Conservation (phyloP, 768 basidiomycete genomes). For the Calocera viscosa region DNA sequence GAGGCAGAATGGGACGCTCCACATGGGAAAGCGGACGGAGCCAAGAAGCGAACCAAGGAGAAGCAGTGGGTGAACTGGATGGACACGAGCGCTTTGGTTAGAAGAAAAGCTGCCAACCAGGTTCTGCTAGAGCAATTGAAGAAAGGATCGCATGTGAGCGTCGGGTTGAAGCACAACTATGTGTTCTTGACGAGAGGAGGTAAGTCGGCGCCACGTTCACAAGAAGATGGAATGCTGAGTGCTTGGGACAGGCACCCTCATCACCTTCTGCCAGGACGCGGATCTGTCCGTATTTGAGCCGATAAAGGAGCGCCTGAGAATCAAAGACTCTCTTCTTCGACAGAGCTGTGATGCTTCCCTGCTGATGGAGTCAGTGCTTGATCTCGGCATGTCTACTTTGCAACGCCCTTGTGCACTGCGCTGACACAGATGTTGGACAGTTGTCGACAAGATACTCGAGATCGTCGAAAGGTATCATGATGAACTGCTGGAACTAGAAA, state of each 20-base stretch:
- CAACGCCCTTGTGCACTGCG: neutral
- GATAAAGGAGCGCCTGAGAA: slow-evolving; percentile 43
- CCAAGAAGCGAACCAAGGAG: slow-evolving; percentile 6
- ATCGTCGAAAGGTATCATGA: slow-evolving; percentile 45
- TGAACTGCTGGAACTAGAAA: slow-evolving; percentile 50
- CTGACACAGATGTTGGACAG: slow-evolving; percentile 27
- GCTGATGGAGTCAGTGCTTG: slow-evolving; percentile 54
- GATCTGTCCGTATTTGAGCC: slow-evolving; percentile 39
- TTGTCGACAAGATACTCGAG: slow-evolving; percentile 55
- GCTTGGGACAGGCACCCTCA: slow-evolving; percentile 42
- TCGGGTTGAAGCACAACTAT: slow-evolving; percentile 50
- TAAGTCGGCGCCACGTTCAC: slow-evolving; percentile 21
- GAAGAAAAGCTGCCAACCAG: neutral
- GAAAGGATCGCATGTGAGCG: slow-evolving; percentile 45
- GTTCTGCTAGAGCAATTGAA: slow-evolving; percentile 27
- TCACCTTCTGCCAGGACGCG: slow-evolving; percentile 42
- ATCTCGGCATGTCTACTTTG: slow-evolving; percentile 30
- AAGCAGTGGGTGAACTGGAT: neutral
- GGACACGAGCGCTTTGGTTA: neutral
- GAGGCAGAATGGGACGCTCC: slow-evolving; percentile 3
- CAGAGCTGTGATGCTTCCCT: slow-evolving; percentile 54
- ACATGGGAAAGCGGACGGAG: slow-evolving; percentile 4
- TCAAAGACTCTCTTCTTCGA: slow-evolving; percentile 47
- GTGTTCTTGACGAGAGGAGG: slow-evolving; percentile 58
- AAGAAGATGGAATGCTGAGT: neutral